These are phyloP conservation scores for Hibiscus trionum DNA, from an alignment of 345 rosid species.

Conservation along the genomic window DNA sequence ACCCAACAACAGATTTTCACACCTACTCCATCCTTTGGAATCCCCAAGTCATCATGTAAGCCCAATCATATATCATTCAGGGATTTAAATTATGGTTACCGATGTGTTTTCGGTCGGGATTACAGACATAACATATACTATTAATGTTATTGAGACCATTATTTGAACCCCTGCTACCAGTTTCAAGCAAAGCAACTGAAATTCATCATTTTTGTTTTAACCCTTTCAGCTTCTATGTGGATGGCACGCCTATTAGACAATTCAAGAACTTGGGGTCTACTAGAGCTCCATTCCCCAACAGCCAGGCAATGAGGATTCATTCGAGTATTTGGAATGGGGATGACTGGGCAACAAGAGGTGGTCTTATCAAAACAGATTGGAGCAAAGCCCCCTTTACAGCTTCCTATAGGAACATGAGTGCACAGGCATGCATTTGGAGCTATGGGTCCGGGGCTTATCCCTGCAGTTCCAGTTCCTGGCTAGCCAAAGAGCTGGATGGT, in stretches of 20 bases:
- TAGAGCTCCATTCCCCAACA: conserved; percentile 44
- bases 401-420: conserved; percentile 38
- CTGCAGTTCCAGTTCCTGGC: conserved; percentile 16
- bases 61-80: no score
- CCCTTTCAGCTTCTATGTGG: conserved; percentile 39
- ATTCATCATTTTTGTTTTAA: not conserved
- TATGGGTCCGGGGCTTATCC: conserved; percentile 15
- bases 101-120: no score
- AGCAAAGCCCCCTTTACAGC: conserved; percentile 55
- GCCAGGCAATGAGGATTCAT: conserved; percentile 45
- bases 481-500: conserved; percentile 34
- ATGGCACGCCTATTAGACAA: conserved; percentile 51
- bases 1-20: conserved; percentile 52
- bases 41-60: conserved; percentile 42
- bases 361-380: conserved; percentile 56
- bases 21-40: conserved; percentile 56
- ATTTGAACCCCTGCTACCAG: no score
- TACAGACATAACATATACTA: no score
- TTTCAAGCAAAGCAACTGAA: not conserved
- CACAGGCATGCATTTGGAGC: conserved; percentile 44
- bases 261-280: conserved; percentile 49
- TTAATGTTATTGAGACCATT: no score
- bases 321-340: conserved; percentile 63
- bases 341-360: conserved; percentile 62
- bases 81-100: no score